These are phyloP conservation scores for Chaetomiaceae sp. DNA, from an alignment of 2,329 filamentous ascomycete species.

Conservation along the genomic window DNA sequence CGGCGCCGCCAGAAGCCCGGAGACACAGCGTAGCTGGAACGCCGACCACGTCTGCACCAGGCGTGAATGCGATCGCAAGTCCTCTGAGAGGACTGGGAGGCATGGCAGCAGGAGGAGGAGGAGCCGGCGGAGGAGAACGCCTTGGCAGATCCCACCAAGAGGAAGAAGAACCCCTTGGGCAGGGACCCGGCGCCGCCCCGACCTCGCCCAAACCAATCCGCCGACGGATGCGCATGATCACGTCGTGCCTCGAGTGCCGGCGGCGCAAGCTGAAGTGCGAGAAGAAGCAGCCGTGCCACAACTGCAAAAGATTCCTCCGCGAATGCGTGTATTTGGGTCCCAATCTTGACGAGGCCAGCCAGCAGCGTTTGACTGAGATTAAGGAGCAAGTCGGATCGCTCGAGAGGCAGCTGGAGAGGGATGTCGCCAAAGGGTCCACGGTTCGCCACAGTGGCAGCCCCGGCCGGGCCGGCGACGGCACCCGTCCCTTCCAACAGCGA, in stretches of 20 bases:
- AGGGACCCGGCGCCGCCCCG: neutral
- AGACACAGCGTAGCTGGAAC: neutral
- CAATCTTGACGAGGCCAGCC: constrained; percentile 61
- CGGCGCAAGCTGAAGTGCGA: constrained; percentile 74
- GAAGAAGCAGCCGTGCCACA: constrained; percentile 64
- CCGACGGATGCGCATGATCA: constrained; percentile 59
- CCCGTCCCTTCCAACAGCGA: neutral
- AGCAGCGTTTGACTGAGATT: constrained; percentile 66
- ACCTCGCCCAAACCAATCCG: constrained; percentile 41
- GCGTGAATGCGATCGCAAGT: neutral
- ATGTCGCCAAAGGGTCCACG: constrained; percentile 48
- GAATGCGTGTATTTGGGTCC: constrained; percentile 60
- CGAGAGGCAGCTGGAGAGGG: constrained; percentile 62
- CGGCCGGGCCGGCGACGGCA: constrained; percentile 26
- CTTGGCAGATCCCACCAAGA: neutral
- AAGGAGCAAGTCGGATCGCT: constrained; percentile 72
- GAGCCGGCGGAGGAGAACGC: neutral
- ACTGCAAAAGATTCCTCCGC: constrained; percentile 51
- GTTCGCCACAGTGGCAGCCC: constrained; percentile 2
- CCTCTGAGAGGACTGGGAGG: neutral
- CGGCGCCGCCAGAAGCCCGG: neutral
- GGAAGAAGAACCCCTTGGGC: neutral
- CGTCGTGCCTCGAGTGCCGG: constrained; percentile 64
- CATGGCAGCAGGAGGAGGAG: neutral
- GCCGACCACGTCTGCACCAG: neutral